Conservation (phyloP, 2,329 filamentous ascomycete species). For the Diaporthe humulicola region DNA sequence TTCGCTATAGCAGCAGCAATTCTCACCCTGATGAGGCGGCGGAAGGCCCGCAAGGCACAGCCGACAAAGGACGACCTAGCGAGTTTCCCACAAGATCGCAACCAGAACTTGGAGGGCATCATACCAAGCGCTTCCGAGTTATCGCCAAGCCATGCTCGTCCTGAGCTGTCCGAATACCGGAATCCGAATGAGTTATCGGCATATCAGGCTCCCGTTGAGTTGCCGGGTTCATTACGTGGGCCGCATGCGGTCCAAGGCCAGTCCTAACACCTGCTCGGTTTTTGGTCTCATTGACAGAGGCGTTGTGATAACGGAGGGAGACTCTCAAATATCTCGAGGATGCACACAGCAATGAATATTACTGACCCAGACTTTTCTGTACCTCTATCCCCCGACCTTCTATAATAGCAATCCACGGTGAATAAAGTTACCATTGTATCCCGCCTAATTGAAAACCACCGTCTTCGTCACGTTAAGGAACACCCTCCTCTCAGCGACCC, state of each 20-base stretch:
- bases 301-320: neutral
- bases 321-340: neutral
- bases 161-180: neutral
- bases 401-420: neutral
- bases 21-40: neutral
- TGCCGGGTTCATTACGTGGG: neutral
- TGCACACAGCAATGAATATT: neutral
- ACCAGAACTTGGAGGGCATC: neutral
- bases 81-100: neutral
- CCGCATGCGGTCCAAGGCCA: too few species aligned
- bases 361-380: neutral
- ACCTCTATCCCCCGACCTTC: neutral
- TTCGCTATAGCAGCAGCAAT: conserved; percentile 3
- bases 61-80: neutral
- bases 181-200: neutral
- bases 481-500: conserved; percentile 83
- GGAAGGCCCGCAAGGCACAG: neutral
- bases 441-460: conserved; percentile 75
- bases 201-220: neutral
- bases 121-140: neutral
- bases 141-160: neutral
- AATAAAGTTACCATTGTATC: too few species aligned
- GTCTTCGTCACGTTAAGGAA: conserved; percentile 86
- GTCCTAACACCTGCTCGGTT: neutral
- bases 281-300: too few species aligned